These are phyloP conservation scores for Pichia kluyveri DNA, from an alignment of 805 yeast genomes.

Conservation along the genomic window DNA sequence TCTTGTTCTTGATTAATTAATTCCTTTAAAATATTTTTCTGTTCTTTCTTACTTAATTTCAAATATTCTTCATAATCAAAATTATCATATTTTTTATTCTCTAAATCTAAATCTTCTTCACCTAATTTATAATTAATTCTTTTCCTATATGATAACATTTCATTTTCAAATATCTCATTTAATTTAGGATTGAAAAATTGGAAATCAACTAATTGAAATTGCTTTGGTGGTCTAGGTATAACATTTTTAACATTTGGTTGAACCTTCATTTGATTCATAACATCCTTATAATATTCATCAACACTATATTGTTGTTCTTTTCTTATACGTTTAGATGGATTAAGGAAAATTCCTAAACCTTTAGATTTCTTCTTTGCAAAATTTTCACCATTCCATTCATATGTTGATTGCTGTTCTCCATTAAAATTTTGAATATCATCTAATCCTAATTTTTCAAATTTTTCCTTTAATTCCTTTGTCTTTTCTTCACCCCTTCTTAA, in stretches of 20 bases:
- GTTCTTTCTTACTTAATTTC: constrained; percentile 17
- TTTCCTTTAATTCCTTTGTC: constrained; percentile 69
- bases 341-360: constrained; percentile 49
- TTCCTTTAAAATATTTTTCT: constrained; percentile 23
- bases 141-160: constrained; percentile 54
- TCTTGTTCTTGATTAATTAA: constrained; percentile 39
- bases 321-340: constrained; percentile 67
- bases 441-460: constrained; percentile 77
- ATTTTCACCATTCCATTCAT: constrained; percentile 94
- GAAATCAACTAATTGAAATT: constrained; percentile 57
- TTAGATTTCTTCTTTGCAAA: constrained; percentile 56
- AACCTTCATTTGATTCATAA: constrained; percentile 31
- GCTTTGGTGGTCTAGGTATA: constrained; percentile 53
- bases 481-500: constrained; percentile 73
- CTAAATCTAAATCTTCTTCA: constrained; percentile 48
- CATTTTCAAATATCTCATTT: constrained; percentile 47
- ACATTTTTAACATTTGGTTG: constrained; percentile 31
- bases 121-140: constrained; percentile 49
- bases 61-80: constrained; percentile 27
- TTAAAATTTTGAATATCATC: constrained; percentile 92
- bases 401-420: constrained; percentile 65
- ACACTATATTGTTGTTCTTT: constrained; percentile 72
- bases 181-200: constrained; percentile 60
- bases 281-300: constrained; percentile 70
- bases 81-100: constrained; percentile 16